These are phyloP conservation scores for Omphalea diandra DNA, from an alignment of 441 rosid genomes.

Conservation along the genomic window DNA sequence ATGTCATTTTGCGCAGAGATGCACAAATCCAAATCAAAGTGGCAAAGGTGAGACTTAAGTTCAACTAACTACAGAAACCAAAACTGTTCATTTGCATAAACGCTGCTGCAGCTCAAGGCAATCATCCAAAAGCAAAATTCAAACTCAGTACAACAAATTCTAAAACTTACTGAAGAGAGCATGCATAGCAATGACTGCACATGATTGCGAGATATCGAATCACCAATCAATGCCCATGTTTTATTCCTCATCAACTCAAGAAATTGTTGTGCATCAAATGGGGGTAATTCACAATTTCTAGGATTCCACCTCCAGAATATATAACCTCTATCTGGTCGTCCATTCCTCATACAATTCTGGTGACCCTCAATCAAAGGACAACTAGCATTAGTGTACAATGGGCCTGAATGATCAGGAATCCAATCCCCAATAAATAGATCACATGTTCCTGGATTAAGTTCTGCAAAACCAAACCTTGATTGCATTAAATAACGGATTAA, in stretches of 20 bases:
- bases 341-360: slow-evolving; percentile 86
- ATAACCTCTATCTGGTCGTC: slow-evolving; percentile 75
- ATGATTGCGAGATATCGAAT: slow-evolving; percentile 94
- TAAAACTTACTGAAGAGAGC: slow-evolving; percentile 60
- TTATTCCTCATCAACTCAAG: slow-evolving; percentile 77
- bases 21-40: not conserved
- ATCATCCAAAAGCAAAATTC: slow-evolving; percentile 12
- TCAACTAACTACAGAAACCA: not conserved
- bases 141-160: slow-evolving; percentile 3
- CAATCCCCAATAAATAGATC: slow-evolving; percentile 78
- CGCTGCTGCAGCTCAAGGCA: not conserved
- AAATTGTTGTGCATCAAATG: slow-evolving; percentile 57
- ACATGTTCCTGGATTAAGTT: slow-evolving; percentile 51
- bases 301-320: slow-evolving; percentile 92
- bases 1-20: not conserved
- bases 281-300: slow-evolving; percentile 61
- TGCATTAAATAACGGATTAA: not conserved
- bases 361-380: slow-evolving; percentile 74
- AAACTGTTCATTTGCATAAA: slow-evolving; percentile 3
- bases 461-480: slow-evolving; percentile 21
- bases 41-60: not conserved
- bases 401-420: slow-evolving; percentile 71
- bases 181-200: slow-evolving; percentile 81
- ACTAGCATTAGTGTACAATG: slow-evolving; percentile 65
- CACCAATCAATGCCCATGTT: slow-evolving; percentile 82